phyloP scores from a whole-genome alignment of 2,329 filamentous ascomycete species.

The Beauveria pseudobassiana region DNA sequence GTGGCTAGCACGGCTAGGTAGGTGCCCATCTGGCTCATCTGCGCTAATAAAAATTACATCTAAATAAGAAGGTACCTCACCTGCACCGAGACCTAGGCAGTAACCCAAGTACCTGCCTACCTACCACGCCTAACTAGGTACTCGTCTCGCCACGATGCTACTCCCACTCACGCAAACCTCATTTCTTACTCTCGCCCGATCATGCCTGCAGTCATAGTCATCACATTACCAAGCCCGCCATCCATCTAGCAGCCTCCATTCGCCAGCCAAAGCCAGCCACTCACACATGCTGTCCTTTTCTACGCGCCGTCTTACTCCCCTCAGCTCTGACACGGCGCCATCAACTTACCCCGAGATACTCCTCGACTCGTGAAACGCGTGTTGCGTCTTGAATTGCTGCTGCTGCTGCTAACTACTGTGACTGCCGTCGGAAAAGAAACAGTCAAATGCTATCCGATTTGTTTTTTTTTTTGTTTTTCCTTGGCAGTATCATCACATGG shows the following conservation, averaged over 20 bases:
- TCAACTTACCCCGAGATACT: not conserved
- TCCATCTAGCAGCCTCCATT: not conserved
- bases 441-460: no score
- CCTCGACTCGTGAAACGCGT: conserved; percentile 4
- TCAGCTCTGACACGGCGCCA: not conserved
- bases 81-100: no score
- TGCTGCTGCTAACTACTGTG: not conserved
- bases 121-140: not conserved
- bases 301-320: not conserved
- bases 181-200: not conserved
- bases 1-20: no score
- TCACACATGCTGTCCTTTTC: not conserved
- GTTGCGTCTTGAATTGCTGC: not conserved
- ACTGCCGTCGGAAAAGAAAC: not conserved
- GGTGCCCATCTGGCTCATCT: not conserved
- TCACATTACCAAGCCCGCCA: not conserved
- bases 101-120: not conserved
- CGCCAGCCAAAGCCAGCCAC: not conserved
- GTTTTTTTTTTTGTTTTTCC: no score
- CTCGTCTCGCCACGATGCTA: not conserved
- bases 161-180: not conserved
- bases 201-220: not conserved
- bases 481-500: no score
- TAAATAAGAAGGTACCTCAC: not conserved
- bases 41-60: not conserved